Percentiles rank a stretch among this genome's conserved stretches.
phyloP scores from a whole-genome alignment of 2,329 filamentous ascomycete genomes.

The Mariannaea elegans region DNA sequence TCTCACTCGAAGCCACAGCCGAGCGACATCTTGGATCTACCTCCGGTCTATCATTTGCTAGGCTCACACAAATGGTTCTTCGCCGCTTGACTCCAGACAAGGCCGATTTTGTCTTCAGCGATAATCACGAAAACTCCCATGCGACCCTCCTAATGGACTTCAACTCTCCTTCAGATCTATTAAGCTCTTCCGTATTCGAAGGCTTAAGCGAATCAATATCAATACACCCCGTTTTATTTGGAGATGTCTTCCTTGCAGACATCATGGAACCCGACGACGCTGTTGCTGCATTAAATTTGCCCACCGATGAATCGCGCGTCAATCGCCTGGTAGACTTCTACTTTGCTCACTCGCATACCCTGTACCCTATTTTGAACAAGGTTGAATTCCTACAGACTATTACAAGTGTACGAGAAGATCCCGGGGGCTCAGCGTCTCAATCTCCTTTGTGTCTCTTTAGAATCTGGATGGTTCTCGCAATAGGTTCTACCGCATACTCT shows the following conservation, averaged over 20 bases:
- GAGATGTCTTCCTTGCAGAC: constrained; percentile 41
- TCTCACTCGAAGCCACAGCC: constrained; percentile 54
- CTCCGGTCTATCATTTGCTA: constrained; percentile 55
- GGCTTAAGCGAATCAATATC: constrained; percentile 37
- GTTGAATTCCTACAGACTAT: constrained; percentile 47
- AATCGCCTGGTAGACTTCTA: constrained; percentile 51
- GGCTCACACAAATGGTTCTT: constrained; percentile 52
- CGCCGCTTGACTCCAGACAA: constrained; percentile 52
- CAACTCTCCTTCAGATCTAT: constrained; percentile 37
- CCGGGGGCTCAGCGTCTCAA: constrained; percentile 40
- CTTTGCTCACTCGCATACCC: constrained; percentile 56
- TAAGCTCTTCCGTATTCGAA: constrained; percentile 33
- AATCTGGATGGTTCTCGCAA: constrained; percentile 60
- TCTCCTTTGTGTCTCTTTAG: constrained; percentile 49
- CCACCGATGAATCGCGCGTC: constrained; percentile 38
- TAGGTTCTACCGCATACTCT: constrained; percentile 55
- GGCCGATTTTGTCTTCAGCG: constrained; percentile 52
- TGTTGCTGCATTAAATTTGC: constrained; percentile 23
- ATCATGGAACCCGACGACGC: constrained; percentile 35
- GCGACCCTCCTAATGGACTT: constrained; percentile 28
- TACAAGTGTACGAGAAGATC: constrained; percentile 41
- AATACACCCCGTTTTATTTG: constrained; percentile 42
- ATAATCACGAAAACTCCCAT: constrained; percentile 19
- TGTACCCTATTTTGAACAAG: constrained; percentile 54
- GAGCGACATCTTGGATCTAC: constrained; percentile 55